These are phyloP conservation scores for Coemansia brasiliensis DNA, from an alignment of 192 early-diverging fungal genomes.

Conservation along the genomic window DNA sequence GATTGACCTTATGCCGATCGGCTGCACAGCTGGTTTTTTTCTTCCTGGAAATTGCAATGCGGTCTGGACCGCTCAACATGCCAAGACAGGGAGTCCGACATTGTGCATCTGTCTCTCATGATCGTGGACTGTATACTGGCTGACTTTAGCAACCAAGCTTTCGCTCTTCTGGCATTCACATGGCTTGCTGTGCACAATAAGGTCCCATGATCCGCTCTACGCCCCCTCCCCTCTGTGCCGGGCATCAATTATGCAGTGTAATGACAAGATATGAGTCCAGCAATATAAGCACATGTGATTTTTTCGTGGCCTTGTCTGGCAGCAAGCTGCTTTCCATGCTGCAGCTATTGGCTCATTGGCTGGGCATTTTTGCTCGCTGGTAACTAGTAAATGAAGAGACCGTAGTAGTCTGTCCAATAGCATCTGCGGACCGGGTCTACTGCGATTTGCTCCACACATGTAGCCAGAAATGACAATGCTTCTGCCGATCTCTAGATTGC, in stretches of 20 bases:
- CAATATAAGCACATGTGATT: background rate
- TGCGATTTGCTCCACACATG: conserved; percentile 6
- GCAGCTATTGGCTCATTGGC: background rate
- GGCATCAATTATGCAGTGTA: background rate
- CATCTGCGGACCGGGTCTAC: conserved; percentile 5
- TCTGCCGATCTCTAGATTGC: background rate
- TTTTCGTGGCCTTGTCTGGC: background rate
- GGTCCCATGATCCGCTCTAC: background rate
- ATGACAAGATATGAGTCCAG: background rate
- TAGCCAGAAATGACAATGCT: too few species aligned
- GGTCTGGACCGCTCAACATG: conserved; percentile 1
- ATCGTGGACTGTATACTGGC: too few species aligned
- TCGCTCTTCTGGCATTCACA: background rate
- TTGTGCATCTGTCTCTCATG: background rate
- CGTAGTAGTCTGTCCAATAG: conserved; percentile 9
- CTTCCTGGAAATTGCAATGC: background rate
- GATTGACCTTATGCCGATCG: conserved; percentile 1
- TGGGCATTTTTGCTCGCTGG: background rate
- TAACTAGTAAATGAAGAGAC: conserved; percentile 1
- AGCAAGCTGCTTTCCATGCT: background rate
- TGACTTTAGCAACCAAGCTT: background rate
- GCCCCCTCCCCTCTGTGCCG: background rate
- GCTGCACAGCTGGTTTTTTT: conserved; percentile 1
- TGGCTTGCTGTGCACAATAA: background rate
- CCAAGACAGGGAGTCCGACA: background rate